phyloP scores from a whole-genome alignment of 768 basidiomycete genomes.

The Mycena galopus region DNA sequence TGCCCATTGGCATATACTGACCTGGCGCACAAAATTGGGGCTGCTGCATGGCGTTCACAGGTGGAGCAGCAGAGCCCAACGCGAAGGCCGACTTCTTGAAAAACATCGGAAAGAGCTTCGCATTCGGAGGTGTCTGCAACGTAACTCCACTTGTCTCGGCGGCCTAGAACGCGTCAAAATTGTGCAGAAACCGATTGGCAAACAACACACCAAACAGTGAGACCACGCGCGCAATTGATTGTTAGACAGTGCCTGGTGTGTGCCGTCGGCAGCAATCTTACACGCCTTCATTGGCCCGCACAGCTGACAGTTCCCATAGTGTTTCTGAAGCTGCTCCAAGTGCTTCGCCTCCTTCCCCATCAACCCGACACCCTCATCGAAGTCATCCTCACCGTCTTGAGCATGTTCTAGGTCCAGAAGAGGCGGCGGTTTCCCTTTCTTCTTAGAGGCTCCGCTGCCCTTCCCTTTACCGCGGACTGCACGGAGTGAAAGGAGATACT shows the following conservation, averaged over 20 bases:
- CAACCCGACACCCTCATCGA: neutral
- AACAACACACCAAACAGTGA: neutral
- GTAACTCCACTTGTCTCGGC: neutral
- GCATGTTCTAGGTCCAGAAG: conserved; percentile 20
- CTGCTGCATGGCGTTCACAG: too few species aligned
- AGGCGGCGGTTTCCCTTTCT: neutral
- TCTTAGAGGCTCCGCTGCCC: neutral
- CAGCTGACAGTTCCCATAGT: neutral
- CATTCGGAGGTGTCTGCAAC: conserved; percentile 10
- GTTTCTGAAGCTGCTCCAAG: conserved; percentile 1
- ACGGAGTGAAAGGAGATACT: neutral
- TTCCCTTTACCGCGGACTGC: neutral
- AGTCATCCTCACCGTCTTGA: conserved; percentile 7
- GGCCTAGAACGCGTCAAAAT: neutral
- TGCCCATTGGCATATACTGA: neutral
- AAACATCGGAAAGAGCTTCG: conserved; percentile 16
- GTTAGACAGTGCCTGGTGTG: neutral
- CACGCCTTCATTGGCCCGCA: conserved; percentile 21
- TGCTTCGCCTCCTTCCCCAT: conserved; percentile 13
- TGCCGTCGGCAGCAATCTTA: conserved; percentile 1
- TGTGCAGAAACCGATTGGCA: neutral
- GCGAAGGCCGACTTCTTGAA: neutral
- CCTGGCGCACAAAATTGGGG: neutral
- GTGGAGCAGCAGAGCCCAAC: too few species aligned
- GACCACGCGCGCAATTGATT: conserved; percentile 2